Evolutionary conservation across 495 filamentous ascomycete genomes (phyloP), one percentile per base, ranked within the genome.

Genomic region (Annulohypoxylon moriforme): DNA sequence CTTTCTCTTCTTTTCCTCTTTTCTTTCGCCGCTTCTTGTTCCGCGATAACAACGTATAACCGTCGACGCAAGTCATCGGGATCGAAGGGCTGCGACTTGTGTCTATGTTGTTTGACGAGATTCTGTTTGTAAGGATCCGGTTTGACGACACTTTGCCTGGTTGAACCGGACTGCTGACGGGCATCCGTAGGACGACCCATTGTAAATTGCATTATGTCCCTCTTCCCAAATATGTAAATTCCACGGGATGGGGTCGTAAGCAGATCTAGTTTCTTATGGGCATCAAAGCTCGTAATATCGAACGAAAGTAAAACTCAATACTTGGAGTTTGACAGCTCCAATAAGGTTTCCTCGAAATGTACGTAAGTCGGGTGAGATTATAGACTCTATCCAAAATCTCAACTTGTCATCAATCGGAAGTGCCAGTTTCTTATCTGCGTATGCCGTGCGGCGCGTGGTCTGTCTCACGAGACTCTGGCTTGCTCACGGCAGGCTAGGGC

Each of bases 61-160:
- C 85, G 81, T 10, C 80, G 76, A 22, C 79, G 78, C 33, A 88
- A 75, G 36, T 88, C 86, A 34, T 84, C 82, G 0, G 85, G 76
- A 53, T 88, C 85, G 52, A 87, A 82, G 16, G 80, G 78, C 24
- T 83, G 77, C 31, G 82, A 81, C 60, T 82, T 78, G n/a, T 74
- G 62, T 31, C 55, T 64, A 11, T 65, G 38, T 11, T 68, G 70
- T 38, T 59, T 74, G 38, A 61, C 27, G 27, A 50, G 25, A 31
- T 42, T 62, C 3, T 68, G 73, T 40, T 36, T 77, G 14, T 46
- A 31, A 2, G 64, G 29, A 18, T 72, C 75, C 34, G 61, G 33
- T 44, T 72, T 73, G 16, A 40, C 20, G 16, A 18, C 60, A 13
- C 60, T 36, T 46, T 65, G 68, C 27, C 38, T 58, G 4, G 64